These are phyloP conservation scores for Oryza punctata DNA, from an alignment of 176 grass and related monocot genomes.

Conservation along the genomic window DNA sequence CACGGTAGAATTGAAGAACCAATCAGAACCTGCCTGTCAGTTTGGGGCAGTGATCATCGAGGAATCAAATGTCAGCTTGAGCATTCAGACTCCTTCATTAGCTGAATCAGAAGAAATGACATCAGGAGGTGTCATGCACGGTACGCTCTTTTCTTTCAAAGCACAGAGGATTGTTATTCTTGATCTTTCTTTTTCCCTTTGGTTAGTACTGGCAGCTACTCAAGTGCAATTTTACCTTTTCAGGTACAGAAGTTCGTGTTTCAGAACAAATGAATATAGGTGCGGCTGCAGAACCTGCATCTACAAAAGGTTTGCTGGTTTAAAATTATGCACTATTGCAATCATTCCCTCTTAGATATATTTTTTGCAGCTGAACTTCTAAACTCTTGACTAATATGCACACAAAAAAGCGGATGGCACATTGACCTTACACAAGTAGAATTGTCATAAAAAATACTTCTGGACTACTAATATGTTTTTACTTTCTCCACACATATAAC, in stretches of 20 bases:
- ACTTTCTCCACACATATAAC: background rate
- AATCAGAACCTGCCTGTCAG: constrained; percentile 26
- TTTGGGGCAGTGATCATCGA: constrained; percentile 16
- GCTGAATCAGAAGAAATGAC: constrained; percentile 20
- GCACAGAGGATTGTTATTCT: background rate
- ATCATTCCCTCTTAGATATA: background rate
- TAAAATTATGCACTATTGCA: background rate
- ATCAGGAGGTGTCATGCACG: constrained; percentile 17
- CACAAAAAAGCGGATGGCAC: background rate
- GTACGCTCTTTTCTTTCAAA: background rate
- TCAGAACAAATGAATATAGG: constrained; percentile 15
- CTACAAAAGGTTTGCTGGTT: constrained; percentile 31
- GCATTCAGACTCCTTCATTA: constrained; percentile 20
- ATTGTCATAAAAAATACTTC: background rate
- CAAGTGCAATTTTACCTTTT: constrained; percentile 28
- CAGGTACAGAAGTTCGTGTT: constrained; percentile 35
- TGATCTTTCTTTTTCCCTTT: constrained; percentile 3
- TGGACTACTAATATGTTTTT: background rate
- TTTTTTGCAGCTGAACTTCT: background rate
- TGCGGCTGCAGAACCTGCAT: constrained; percentile 9
- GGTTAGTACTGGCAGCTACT: background rate
- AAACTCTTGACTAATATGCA: background rate
- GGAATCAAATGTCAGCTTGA: constrained; percentile 12
- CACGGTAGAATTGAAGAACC: background rate
- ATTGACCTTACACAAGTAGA: background rate